Evolutionary conservation across 345 rosid genomes (phyloP).

Genomic region (Arabis alpina): DNA sequence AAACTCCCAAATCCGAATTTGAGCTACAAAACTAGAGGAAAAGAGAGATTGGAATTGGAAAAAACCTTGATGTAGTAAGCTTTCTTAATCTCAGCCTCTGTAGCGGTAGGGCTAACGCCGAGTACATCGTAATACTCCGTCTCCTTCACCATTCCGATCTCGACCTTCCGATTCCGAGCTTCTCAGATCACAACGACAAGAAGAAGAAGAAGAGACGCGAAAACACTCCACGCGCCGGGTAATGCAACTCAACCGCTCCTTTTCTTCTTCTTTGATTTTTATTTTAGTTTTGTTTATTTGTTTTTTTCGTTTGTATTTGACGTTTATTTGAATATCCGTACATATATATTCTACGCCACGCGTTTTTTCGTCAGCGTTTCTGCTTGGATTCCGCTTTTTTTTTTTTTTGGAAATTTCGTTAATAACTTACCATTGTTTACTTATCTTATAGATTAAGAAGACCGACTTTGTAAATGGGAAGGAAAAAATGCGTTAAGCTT

Average conservation of each 20-base stretch:
- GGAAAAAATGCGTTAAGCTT: no score
- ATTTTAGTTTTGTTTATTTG: neutral
- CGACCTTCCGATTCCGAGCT: neutral
- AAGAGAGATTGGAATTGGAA: slow-evolving; percentile 6
- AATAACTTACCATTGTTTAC: no score
- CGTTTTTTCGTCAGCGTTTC: slow-evolving; percentile 34
- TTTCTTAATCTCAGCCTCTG: slow-evolving; percentile 93
- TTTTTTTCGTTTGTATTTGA: neutral
- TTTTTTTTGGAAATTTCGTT: no score
- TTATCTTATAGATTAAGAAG: slow-evolving; percentile 13
- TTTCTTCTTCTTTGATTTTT: neutral
- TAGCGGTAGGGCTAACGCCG: slow-evolving; percentile 87
- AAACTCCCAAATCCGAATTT: neutral
- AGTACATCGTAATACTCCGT: slow-evolving; percentile 93
- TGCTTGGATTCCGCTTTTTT: slow-evolving; percentile 15
- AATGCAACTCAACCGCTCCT: slow-evolving; percentile 36
- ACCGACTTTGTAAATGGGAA: neutral
- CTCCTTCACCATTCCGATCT: slow-evolving; percentile 76
- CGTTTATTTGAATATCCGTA: slow-evolving; percentile 23
- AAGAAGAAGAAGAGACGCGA: neutral
- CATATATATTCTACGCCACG: slow-evolving; percentile 35
- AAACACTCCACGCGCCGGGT: slow-evolving; percentile 34
- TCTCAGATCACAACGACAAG: slow-evolving; percentile 20
- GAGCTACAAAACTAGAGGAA: slow-evolving; percentile 4
- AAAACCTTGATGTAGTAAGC: slow-evolving; percentile 94